Conservation (phyloP, 169 alveolate species). For the Plasmodium reichenowi region DNA sequence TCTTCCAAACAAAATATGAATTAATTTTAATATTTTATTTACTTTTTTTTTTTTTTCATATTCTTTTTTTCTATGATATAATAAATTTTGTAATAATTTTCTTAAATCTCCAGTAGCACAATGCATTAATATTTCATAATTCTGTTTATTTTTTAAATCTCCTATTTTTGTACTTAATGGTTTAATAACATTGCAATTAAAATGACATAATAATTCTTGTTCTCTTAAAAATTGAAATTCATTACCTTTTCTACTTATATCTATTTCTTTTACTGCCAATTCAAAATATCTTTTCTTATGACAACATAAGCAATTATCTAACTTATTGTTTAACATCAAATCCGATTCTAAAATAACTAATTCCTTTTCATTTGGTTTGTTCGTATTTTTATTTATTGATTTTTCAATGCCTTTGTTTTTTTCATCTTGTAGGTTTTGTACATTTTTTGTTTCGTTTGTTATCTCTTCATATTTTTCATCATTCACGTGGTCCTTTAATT, state of each 20-base stretch:
- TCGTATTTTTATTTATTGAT: neutral
- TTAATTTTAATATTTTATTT: conserved; percentile 63
- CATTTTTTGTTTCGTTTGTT: neutral
- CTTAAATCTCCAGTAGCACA: conserved; percentile 86
- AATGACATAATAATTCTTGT: conserved; percentile 85
- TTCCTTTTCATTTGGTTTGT: neutral
- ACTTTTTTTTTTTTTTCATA: conserved; percentile 70
- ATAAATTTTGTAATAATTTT: conserved; percentile 65
- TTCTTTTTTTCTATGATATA: conserved; percentile 68
- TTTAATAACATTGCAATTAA: conserved; percentile 82
- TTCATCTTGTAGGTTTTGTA: neutral
- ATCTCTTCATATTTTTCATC: too few relatives aligned
- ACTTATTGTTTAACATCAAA: conserved; percentile 8
- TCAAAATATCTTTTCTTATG: conserved; percentile 40
- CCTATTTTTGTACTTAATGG: conserved; percentile 81
- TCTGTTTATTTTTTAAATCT: conserved; percentile 49
- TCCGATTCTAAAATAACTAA: neutral
- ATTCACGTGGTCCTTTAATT: too few relatives aligned
- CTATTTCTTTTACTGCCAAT: conserved; percentile 71
- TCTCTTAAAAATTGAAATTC: conserved; percentile 84
- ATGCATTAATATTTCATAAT: conserved; percentile 84
- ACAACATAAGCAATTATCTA: conserved; percentile 50
- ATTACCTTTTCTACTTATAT: conserved; percentile 61
- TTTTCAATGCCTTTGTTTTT: conserved; percentile 2
- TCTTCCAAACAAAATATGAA: conserved; percentile 48